Evolutionary conservation across 2,329 filamentous ascomycete genomes (phyloP), one percentile per base, ranked within the genome.

Genomic region (Phyllosticta citrichinensis): DNA sequence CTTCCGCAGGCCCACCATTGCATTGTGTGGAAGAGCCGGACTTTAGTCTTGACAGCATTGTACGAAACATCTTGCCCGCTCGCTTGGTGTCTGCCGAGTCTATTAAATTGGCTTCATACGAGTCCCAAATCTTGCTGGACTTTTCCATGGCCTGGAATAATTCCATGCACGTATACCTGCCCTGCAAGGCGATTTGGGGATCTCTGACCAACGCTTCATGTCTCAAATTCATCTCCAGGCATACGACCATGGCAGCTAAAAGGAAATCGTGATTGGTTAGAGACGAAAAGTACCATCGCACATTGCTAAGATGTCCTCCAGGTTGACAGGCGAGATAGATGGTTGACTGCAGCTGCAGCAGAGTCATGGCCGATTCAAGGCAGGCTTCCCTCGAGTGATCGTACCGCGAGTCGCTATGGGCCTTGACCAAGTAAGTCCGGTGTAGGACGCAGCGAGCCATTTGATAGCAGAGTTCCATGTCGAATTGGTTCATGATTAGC

Each of bases 401-500:
- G 60, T 75, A 77, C 20, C 59, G 62, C 0, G 65, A 40, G 66
- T 71, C 55, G 58, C 65, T 58, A 72, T 76, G 66, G 57, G 71
- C 67, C 17, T 74, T 70, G 11, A 73, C 73, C 64, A 84, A 75
- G 64, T 79, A 82, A 27, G 76, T 77, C 17, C 81, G 75, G 66
- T 84, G 81, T n/a, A 85, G 67, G 1, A 83, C 77, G 33, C 79
- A 76, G 56, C 77, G 76, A 9, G 78, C 72, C 65, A 81, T 81
- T 54, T 79, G 76, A 65, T 79, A 80, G 5, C 81, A 69, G 4
- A 83, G 68, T 19, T 82, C 76, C 22, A 84, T 67, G 51, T 78
- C 81, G 63, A 81, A 76, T 5, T 79, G 75, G 24, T 76, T 74
- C 71, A 83, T 79, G 33, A 84, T 76, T 9, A 80, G 65, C n/a